Evolutionary conservation across 192 early-diverging fungal species (phyloP), one percentile per base, ranked within the genome.

Genomic region (Rhizoclosmatium globosum): DNA sequence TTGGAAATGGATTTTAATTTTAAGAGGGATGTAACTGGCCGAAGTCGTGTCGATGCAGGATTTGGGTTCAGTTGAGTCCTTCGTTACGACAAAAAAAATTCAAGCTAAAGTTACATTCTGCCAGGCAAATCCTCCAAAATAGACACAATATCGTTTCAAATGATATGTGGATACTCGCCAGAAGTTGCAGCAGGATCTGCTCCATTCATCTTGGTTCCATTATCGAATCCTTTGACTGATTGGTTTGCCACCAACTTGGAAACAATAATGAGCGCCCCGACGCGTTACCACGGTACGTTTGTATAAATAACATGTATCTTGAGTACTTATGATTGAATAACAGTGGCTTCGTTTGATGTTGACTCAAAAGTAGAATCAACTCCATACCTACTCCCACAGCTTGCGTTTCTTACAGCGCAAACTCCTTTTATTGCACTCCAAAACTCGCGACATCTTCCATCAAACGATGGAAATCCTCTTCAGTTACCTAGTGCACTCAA

Each of bases 1-100:
- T 45, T 74, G 23, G 72, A 74, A 62, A 62, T 74, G 72, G 72
- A 74, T 64, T 2, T 74, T 17, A 9, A 42, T 44, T 74, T 74
- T 56, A 74, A 62, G 42, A 6, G 72, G 21, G 59, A 74, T 47
- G 4, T 74, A 1, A 23, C 43, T 11, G 72, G 72, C 13, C 57
- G 72, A 42, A 19, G 15, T 39, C 2, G 31, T 11, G 4, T 74
- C 41, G 2, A 9, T 62, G 72, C 61, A 15, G 72, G 72, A 59
- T 62, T 74, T 62, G 39, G 47, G 1, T 74, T 74, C 44, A 48
- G 72, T 74, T 11, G 21, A 64, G 62, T 64, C 4, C 39, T 21
- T 11, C 39, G n/a, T n/a, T n/a, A n/a, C n/a, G n/a, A n/a, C n/a
- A n/a, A n/a, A 13, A n/a, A 57, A 57, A n/a, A 13, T 57, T n/a